Evolutionary conservation across 768 basidiomycete genomes (phyloP).

Genomic region (Termitomyces titanicus): DNA sequence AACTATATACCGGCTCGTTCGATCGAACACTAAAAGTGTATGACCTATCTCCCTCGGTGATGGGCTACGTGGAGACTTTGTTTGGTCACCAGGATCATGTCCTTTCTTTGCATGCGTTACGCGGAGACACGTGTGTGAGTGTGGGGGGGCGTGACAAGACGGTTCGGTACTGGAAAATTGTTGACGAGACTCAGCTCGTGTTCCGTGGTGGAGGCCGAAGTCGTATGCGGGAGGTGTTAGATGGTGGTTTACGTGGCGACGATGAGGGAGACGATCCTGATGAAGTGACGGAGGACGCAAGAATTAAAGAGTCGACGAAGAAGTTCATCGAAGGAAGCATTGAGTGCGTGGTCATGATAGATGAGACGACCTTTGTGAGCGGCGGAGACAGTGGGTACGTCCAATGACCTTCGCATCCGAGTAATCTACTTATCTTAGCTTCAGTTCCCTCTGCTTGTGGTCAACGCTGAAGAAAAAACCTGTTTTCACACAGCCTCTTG

Average conservation of each 20-base stretch:
- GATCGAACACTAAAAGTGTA: slow-evolving; percentile 91
- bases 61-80: slow-evolving; percentile 94
- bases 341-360: slow-evolving; percentile 92
- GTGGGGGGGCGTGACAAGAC: slow-evolving; percentile 92
- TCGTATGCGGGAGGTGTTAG: slow-evolving; percentile 73
- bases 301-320: slow-evolving; percentile 30
- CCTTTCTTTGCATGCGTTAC: slow-evolving; percentile 72
- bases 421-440: neutral
- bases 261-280: slow-evolving; percentile 46
- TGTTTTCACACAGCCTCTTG: slow-evolving; percentile 77
- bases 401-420: neutral
- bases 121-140: slow-evolving; percentile 80
- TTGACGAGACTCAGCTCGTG: slow-evolving; percentile 92
- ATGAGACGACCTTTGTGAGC: slow-evolving; percentile 88
- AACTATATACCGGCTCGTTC: slow-evolving; percentile 74
- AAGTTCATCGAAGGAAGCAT: slow-evolving; percentile 87
- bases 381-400: slow-evolving; percentile 96
- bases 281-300: slow-evolving; percentile 19
- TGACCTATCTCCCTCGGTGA: slow-evolving; percentile 62
- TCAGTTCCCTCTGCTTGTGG: slow-evolving; percentile 93
- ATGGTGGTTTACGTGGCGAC: slow-evolving; percentile 68
- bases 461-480: slow-evolving; percentile 93
- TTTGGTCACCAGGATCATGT: slow-evolving; percentile 96
- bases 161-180: slow-evolving; percentile 92
- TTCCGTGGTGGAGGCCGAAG: slow-evolving; percentile 94